Evolutionary conservation across 2,329 filamentous ascomycete species (phyloP).

Genomic region (Bipolaris oryzae): DNA sequence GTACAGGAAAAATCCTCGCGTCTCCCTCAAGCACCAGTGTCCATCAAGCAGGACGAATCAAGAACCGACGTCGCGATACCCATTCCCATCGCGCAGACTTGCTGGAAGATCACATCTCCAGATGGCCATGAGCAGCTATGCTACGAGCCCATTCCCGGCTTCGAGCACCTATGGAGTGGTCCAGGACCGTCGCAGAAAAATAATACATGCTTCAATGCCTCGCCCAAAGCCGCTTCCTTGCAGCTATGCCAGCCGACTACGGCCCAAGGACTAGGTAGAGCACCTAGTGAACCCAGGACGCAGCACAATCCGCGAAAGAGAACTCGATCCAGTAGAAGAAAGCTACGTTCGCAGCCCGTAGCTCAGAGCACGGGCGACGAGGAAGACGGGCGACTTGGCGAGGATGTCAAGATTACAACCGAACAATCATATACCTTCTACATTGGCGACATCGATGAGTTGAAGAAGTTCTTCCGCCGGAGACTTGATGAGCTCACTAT

Average conservation of each 20-base stretch:
- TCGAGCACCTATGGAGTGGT: constrained; percentile 32
- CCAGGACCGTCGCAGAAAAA: background rate
- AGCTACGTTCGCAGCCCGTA: background rate
- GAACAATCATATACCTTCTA: constrained; percentile 27
- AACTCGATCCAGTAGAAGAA: constrained; percentile 16
- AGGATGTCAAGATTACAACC: constrained; percentile 14
- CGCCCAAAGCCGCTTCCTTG: background rate
- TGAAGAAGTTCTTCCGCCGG: constrained; percentile 30
- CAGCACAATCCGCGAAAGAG: constrained; percentile 23
- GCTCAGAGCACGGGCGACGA: constrained; percentile 4
- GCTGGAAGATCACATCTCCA: constrained; percentile 26
- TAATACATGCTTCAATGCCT: background rate
- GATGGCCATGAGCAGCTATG: constrained; percentile 30
- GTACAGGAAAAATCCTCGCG: constrained; percentile 7
- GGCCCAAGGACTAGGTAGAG: constrained; percentile 16
- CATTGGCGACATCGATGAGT: constrained; percentile 31
- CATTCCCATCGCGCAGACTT: constrained; percentile 25
- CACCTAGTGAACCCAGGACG: background rate
- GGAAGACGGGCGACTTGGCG: constrained; percentile 1
- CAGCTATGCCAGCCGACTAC: background rate
- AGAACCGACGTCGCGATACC: constrained; percentile 16
- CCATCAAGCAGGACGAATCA: constrained; percentile 3
- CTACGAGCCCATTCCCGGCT: constrained; percentile 31
- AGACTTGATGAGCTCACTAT: constrained; percentile 42
- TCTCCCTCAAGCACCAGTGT: background rate